Evolutionary conservation across 2,329 filamentous ascomycete genomes (phyloP), one percentile per base, ranked within the genome.

Genomic region (Drechslerella stenobrocha): DNA sequence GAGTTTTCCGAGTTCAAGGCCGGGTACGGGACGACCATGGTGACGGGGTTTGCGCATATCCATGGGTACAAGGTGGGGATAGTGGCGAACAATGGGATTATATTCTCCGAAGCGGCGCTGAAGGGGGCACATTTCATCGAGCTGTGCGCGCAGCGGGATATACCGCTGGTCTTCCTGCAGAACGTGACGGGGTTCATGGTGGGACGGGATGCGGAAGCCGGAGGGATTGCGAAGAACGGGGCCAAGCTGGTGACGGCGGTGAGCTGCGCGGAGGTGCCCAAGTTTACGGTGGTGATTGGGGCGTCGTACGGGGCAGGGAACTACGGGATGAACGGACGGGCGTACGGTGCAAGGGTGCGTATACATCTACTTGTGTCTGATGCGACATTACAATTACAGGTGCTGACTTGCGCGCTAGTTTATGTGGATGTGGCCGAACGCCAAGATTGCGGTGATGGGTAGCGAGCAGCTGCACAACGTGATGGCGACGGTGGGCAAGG

Each of bases 111-210:
- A 52, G 90, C 89, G 7, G 86, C 90, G 6, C 82, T 96, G 69
- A 98, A 98, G 78, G 93, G 91, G 32, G 90, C 93, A 0, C 93
- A 98, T 78, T 98, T 98, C 77, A 90, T 97, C 73, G 89, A 98
- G 77, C 84, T 98, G 2, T 97, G 92, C 79, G 83, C 87, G 26
- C 90, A 96, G 77, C 87, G 93, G 59, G 85, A 89, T 55, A 88
- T 97, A 59, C 92, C 93, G 0, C 81, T 97, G 7, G 82, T 97
- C 51, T 97, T 97, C 78, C 80, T 98, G 18, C 93, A 98, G 76
- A 97, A 98, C 77, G 97, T 98, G 75, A 87, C 86, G 3, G 93
- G 93, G 42, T 98, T 98, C 82, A 98, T 98, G 93, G 93, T 98
- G 28, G 93, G 93, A 42, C 83, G 85, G 15, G 89, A 93, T 73